Percentiles rank a stretch among this genome's conserved stretches.
Evolutionary conservation across 768 basidiomycete genomes (phyloP).

Genomic region (Dioszegia aurantiaca): DNA sequence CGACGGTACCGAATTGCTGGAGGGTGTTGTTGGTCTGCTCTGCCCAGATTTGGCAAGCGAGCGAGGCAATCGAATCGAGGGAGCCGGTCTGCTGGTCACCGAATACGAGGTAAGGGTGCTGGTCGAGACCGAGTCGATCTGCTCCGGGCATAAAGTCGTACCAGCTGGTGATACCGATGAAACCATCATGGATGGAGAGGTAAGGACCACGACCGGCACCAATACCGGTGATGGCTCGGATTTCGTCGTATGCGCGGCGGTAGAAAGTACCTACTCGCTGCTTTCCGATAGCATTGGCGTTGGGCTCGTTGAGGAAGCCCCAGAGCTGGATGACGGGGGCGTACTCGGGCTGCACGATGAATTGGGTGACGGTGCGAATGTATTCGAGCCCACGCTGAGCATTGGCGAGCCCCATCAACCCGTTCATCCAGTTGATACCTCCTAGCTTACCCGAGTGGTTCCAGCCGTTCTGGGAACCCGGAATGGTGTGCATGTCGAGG

Average conservation of each 20-base stretch:
- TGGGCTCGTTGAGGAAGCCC: constrained; percentile 53
- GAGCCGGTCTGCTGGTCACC: constrained; percentile 10
- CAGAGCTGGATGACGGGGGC: constrained; percentile 46
- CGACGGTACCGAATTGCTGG: constrained; percentile 33
- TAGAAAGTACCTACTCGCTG: constrained; percentile 52
- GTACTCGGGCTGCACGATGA: constrained; percentile 60
- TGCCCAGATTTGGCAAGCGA: constrained; percentile 42
- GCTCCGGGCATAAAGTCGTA: constrained; percentile 54
- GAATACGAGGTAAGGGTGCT: constrained; percentile 49
- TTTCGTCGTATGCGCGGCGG: constrained; percentile 57
- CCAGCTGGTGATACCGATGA: constrained; percentile 59
- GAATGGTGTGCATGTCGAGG: constrained; percentile 65
- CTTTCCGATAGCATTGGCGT: constrained; percentile 38
- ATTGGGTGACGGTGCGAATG: constrained; percentile 86
- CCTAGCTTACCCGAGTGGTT: constrained; percentile 86
- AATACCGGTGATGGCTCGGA: constrained; percentile 69
- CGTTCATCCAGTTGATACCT: constrained; percentile 47
- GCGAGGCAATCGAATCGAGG: constrained; percentile 3
- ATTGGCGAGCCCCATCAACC: constrained; percentile 92
- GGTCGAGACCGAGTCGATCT: constrained; percentile 43
- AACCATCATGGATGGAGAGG: constrained; percentile 66
- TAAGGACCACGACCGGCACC: constrained; percentile 65
- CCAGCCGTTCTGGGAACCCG: constrained; percentile 66
- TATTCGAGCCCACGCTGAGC: constrained; percentile 87
- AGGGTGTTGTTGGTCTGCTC: constrained; percentile 37